Evolutionary conservation across 148 eudicot genomes (phyloP), one percentile per base, ranked within the genome.

Genomic region (Vaccinium darrowii): DNA sequence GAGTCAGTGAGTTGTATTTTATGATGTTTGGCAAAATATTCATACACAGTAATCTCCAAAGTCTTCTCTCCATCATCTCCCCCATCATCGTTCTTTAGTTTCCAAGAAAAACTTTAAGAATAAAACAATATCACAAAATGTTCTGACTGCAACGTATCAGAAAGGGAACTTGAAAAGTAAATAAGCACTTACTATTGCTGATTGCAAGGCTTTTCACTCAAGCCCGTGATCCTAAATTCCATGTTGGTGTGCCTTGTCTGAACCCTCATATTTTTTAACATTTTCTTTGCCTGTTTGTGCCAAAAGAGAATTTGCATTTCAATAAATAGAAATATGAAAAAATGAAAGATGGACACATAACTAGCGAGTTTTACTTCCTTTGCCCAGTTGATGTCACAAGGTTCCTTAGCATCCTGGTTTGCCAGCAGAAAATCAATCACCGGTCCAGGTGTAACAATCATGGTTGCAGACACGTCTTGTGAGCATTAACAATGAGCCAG

Each of bases 381-480:
- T 57, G 21, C 84, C 99, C 99, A 96, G 67, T 96, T 93, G 81
- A 94, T 91, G 72, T 83, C 69, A 76, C 91, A 88, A 87, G 91
- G 84, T 78, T 93, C 92, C 82, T 84, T 81, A 51, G 88, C 91
- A 84, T 88, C 90, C 89, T 94, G 98, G 81, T 92, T 96, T 39
- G 87, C 89, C 76, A 89, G 84, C 84, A 96, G 85, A 87, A 94
- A 96, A 76, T 94, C 47, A 43, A 43, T 43, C 47, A 43, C 7
- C 0, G 47, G 47, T 43, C 47, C 47, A 43, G 47, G 47, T 77
- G 88, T 88, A 33, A 92, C 82, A 71, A 91, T 87, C 89, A 94
- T 83, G 47, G 95, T 93, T 62, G 92, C 90, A 47, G 98, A 90
- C 73, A 93, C 98, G 88, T 96, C 99, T 96, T 65, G 58, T 36